Conservation (phyloP, 2,329 filamentous ascomycete species). For the Sarocladium brachiariae region DNA sequence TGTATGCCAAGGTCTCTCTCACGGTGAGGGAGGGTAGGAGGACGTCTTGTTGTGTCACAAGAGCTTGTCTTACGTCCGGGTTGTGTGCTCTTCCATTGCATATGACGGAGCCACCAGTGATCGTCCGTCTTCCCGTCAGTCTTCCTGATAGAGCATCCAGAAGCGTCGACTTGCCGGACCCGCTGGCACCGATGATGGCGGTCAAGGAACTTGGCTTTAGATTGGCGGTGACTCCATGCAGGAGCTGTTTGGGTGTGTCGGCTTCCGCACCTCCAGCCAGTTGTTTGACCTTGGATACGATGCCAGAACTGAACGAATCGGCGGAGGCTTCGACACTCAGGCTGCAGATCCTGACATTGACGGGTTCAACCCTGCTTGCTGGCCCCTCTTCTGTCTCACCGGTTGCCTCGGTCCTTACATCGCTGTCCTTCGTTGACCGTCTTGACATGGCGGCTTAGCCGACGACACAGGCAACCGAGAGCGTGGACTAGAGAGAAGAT, state of each 20-base stretch:
- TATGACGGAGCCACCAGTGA: slow-evolving; percentile 45
- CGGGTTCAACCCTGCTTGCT: slow-evolving; percentile 36
- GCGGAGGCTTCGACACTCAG: slow-evolving; percentile 30
- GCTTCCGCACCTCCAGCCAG: slow-evolving; percentile 14
- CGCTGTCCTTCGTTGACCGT: too few relatives aligned
- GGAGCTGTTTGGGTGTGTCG: slow-evolving; percentile 50
- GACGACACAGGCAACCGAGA: not conserved
- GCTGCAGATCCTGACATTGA: slow-evolving; percentile 33
- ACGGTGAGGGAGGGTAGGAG: slow-evolving; percentile 67
- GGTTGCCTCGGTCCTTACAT: not conserved
- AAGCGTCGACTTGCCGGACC: slow-evolving; percentile 65
- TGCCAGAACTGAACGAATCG: not conserved
- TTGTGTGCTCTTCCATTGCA: slow-evolving; percentile 55
- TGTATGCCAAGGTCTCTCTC: slow-evolving; percentile 65
- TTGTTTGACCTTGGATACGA: not conserved
- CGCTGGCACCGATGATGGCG: slow-evolving; percentile 68
- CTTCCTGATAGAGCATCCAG: slow-evolving; percentile 66
- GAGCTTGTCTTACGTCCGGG: slow-evolving; percentile 51
- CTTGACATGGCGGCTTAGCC: too few relatives aligned
- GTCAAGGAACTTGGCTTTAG: slow-evolving; percentile 61
- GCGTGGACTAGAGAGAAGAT: not conserved
- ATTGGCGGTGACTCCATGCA: slow-evolving; percentile 56
- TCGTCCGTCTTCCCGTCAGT: slow-evolving; percentile 45
- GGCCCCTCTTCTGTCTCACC: not conserved
- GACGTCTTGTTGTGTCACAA: slow-evolving; percentile 72